Evolutionary conservation across 1,139 yeast species (phyloP), one percentile per base, ranked within the genome.

Genomic region (Debaryomyces sp.): DNA sequence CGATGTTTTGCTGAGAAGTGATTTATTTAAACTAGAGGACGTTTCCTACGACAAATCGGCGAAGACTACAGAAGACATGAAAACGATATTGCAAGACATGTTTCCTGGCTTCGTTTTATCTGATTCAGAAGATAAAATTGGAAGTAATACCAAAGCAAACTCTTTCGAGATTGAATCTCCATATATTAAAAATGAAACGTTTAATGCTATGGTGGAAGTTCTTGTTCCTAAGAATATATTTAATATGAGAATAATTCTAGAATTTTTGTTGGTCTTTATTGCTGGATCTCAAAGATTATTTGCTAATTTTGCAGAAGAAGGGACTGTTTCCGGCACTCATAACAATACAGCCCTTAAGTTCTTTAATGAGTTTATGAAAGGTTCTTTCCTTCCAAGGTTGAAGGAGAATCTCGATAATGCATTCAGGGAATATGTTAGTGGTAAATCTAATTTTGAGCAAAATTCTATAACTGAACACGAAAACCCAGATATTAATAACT

Each of bases 181-280:
- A 4, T 86, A 80, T 57, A 79, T 87, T 43, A 82, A 84, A 46
- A 81, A 75, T 54, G 88, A 83, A 53, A 67, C 77, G 4, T 76
- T 75, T 53, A 74, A 70, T 54, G 75, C 82, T 12, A 77, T 77
- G 54, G 85, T 87, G 48, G 85, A 86, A 51, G 80, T 87, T 1
- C 71, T 92, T 39, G 89, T 89, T 1, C 85, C 88, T 0, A 83
- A 90, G 4, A 84, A 84, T 58, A 79, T 90, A n/a, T 84, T 87
- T 67, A 89, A 91, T 59, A 89, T 91, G 85, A 79, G 95, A 55
- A 80, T 89, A 3, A 79, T 90, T 24, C 64, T 85, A 50, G 89
- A 84, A 49, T 80, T 81, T 44, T 80, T 85, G 29, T 75, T 85
- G 44, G 67, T 80, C 12, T 85, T 85, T 56, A 67, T 80, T 22